Evolutionary conservation across 257 asterid genomes (phyloP).

Genomic region (Cynanchum wilfordii): DNA sequence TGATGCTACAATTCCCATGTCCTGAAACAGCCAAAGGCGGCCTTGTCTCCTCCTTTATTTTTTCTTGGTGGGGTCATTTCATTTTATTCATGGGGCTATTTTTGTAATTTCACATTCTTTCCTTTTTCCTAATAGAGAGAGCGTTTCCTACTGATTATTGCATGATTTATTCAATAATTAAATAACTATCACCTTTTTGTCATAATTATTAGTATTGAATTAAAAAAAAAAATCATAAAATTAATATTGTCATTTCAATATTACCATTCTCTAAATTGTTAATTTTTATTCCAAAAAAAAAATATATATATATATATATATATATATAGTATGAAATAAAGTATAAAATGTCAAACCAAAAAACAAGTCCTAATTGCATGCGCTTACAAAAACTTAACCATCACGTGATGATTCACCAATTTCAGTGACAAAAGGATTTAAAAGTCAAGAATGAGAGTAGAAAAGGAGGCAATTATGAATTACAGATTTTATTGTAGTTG

Average conservation of each 20-base stretch:
- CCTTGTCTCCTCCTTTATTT: slow-evolving; percentile 32
- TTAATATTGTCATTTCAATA: too few relatives aligned
- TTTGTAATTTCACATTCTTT: neutral
- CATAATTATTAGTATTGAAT: too few relatives aligned
- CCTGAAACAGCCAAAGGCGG: slow-evolving; percentile 19
- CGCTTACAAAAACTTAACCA: neutral
- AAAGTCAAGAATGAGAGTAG: slow-evolving; percentile 22
- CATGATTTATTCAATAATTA: too few relatives aligned
- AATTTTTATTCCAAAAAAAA: too few relatives aligned
- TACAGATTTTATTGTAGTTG: neutral
- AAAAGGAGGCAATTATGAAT: neutral
- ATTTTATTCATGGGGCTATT: neutral
- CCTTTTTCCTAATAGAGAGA: too few relatives aligned
- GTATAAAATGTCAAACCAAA: too few relatives aligned
- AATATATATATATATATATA: too few relatives aligned
- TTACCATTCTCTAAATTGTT: too few relatives aligned
- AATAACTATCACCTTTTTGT: too few relatives aligned
- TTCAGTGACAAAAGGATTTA: slow-evolving; percentile 18
- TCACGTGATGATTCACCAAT: slow-evolving; percentile 24
- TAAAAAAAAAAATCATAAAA: too few relatives aligned
- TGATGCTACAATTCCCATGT: slow-evolving; percentile 3
- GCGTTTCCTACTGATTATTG: too few relatives aligned
- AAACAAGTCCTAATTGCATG: neutral
- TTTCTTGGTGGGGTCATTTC: neutral
- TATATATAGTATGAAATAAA: too few relatives aligned